Percentiles rank a stretch among this genome's conserved stretches.
Conservation (phyloP, 768 basidiomycete species). For the Cyclocybe cylindracea region DNA sequence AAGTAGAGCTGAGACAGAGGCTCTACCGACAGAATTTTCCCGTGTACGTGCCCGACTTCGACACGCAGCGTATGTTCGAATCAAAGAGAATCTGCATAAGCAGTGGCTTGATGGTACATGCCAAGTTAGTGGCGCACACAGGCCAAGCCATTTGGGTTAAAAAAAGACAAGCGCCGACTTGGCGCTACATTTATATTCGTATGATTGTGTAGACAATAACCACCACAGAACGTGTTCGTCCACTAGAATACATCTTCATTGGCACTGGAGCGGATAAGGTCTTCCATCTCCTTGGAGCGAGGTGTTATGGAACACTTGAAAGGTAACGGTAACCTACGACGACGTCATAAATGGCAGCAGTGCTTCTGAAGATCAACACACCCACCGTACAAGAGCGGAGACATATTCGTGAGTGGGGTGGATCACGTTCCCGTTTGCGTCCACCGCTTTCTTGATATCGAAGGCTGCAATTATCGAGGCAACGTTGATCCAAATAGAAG, state of each 20-base stretch:
- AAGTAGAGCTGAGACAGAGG: too few species aligned
- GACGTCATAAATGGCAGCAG: neutral
- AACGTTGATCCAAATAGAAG: conserved; percentile 21
- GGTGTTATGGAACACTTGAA: conserved; percentile 15
- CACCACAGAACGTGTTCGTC: too few species aligned
- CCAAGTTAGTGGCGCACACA: too few species aligned
- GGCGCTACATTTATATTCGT: too few species aligned
- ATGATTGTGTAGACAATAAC: too few species aligned
- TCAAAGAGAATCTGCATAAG: too few species aligned
- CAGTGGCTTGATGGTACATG: too few species aligned
- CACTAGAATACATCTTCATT: neutral
- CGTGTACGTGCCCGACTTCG: too few species aligned
- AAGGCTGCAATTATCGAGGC: conserved; percentile 25
- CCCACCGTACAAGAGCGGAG: conserved; percentile 18
- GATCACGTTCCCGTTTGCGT: conserved; percentile 15
- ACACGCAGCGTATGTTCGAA: too few species aligned
- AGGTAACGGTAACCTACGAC: conserved; percentile 7
- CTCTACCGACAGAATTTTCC: too few species aligned
- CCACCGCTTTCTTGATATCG: conserved; percentile 21
- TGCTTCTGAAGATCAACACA: neutral
- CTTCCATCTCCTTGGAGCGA: conserved; percentile 6
- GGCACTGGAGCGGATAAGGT: conserved; percentile 5
- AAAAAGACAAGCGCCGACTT: too few species aligned
- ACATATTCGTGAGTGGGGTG: conserved; percentile 16
- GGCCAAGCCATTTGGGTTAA: too few species aligned